phyloP scores from a whole-genome alignment of 768 basidiomycete species.

The Amanita muscaria region DNA sequence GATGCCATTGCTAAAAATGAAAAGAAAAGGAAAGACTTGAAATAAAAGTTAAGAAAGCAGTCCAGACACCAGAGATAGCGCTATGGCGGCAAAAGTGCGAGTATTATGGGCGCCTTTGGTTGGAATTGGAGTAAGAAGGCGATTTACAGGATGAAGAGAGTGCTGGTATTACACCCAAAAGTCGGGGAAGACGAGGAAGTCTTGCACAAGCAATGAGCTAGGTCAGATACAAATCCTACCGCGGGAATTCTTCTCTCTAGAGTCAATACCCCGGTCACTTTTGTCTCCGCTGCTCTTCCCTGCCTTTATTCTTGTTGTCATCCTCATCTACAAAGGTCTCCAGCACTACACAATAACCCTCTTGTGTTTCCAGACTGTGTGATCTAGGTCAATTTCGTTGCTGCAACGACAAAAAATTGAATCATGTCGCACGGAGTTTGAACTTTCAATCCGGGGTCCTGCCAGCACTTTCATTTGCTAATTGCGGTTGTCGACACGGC shows the following conservation, averaged over 20 bases:
- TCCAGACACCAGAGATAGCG: conserved; percentile 30
- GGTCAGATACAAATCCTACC: conserved; percentile 3
- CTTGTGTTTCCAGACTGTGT: too few relatives aligned
- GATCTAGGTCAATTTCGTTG: conserved; percentile 17
- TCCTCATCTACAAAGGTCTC: not conserved
- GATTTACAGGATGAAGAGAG: conserved; percentile 13
- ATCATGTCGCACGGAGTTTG: too few relatives aligned
- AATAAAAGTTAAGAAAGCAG: conserved; percentile 21
- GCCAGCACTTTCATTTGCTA: not conserved
- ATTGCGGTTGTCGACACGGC: conserved; percentile 26
- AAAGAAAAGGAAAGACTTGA: conserved; percentile 25
- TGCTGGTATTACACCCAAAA: conserved; percentile 12
- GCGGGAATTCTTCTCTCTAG: not conserved
- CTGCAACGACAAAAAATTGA: conserved; percentile 23
- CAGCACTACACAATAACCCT: too few relatives aligned
- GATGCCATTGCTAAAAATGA: conserved; percentile 45
- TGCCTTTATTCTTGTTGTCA: not conserved
- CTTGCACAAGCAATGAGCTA: conserved; percentile 10
- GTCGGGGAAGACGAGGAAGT: conserved; percentile 10
- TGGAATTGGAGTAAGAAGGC: conserved; percentile 12
- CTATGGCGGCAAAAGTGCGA: conserved; percentile 12
- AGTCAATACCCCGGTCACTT: conserved; percentile 8
- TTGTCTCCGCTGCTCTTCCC: not conserved
- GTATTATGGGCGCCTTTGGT: conserved; percentile 1
- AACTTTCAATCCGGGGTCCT: conserved; percentile 11